Evolutionary conservation across 352 stramenopile genomes (phyloP).

Genomic region (Globisporangium barbulae): DNA sequence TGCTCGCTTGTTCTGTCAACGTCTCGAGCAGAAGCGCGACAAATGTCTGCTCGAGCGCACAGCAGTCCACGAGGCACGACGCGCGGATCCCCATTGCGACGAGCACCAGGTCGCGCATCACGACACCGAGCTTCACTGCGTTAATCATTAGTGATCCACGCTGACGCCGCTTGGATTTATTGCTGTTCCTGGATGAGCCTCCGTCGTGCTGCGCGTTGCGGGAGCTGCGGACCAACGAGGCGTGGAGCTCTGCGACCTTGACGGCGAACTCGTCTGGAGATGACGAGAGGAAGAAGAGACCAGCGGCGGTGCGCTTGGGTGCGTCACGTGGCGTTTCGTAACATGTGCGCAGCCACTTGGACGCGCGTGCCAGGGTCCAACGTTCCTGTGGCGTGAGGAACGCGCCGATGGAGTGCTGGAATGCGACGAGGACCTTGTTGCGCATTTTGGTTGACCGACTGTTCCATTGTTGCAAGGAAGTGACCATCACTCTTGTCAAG

Average conservation of each 20-base stretch:
- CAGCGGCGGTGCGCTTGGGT: not conserved
- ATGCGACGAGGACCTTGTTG: not conserved
- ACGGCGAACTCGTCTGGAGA: not conserved
- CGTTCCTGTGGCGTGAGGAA: not conserved
- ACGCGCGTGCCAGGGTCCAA: not conserved
- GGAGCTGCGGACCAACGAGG: not conserved
- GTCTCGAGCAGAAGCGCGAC: slow-evolving; percentile 21
- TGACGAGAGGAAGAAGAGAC: not conserved
- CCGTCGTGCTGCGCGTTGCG: not conserved
- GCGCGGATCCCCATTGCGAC: slow-evolving; percentile 33
- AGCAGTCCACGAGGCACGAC: slow-evolving; percentile 46
- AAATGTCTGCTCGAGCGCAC: slow-evolving; percentile 23
- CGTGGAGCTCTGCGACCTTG: not conserved
- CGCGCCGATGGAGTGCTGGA: not conserved
- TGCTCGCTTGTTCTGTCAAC: slow-evolving; percentile 6
- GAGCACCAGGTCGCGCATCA: slow-evolving; percentile 37
- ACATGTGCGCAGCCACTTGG: not conserved
- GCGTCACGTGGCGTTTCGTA: not conserved
- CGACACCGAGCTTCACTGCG: slow-evolving; percentile 23
- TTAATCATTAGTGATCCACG: slow-evolving; percentile 7
- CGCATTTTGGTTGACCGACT: not conserved
- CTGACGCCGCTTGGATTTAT: not conserved
- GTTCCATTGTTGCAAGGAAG: no score
- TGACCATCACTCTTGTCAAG: no score
- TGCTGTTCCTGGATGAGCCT: not conserved